phyloP scores from a whole-genome alignment of 1,284 basidiomycete species.

The Leucoagaricus sp. region DNA sequence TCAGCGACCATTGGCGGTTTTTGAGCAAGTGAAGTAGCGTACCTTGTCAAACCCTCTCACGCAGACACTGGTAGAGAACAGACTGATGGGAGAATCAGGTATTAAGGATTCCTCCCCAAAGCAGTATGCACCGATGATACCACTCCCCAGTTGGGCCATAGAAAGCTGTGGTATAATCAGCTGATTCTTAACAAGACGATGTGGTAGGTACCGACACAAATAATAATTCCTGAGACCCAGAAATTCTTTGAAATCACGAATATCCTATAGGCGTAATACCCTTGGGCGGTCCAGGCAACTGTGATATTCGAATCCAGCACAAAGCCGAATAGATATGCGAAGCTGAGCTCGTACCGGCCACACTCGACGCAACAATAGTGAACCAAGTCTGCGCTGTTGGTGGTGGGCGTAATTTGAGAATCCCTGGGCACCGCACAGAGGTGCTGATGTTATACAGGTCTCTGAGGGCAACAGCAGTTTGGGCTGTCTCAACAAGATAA shows the following conservation, averaged over 20 bases:
- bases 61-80: neutral
- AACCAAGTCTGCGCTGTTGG: neutral
- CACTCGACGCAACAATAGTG: neutral
- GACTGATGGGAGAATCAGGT: neutral
- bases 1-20: neutral
- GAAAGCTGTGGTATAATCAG: neutral
- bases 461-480: neutral
- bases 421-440: neutral
- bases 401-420: neutral
- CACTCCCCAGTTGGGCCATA: neutral
- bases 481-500: neutral
- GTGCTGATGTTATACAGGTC: neutral
- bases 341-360: neutral
- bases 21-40: neutral
- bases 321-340: too few relatives aligned
- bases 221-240: neutral
- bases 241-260: neutral
- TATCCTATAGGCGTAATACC: neutral
- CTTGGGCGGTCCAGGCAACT: neutral
- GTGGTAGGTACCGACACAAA: neutral
- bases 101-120: neutral
- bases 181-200: neutral
- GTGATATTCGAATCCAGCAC: too few relatives aligned
- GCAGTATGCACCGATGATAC: neutral
- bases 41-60: neutral